phyloP scores from a whole-genome alignment of 441 rosid species.

The Eutrema salsugineum region DNA sequence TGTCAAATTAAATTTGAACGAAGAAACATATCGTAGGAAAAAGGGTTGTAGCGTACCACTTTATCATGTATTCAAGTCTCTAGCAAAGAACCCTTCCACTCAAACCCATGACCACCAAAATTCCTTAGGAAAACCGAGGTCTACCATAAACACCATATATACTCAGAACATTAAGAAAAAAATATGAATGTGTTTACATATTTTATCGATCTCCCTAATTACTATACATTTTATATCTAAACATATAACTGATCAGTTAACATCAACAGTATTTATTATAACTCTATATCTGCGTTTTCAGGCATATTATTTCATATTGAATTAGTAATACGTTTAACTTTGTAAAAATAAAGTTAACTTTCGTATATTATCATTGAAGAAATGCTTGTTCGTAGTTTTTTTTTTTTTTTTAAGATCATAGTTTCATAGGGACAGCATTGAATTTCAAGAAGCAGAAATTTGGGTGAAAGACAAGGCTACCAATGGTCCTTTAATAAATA shows the following conservation, averaged over 20 bases:
- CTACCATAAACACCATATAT: not conserved
- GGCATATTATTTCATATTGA: not conserved
- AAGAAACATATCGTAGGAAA: not conserved
- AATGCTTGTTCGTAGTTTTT: not conserved
- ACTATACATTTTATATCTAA: not conserved
- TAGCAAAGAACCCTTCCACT: not conserved
- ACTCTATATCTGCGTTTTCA: not conserved
- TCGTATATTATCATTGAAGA: not conserved
- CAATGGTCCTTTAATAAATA: conserved; percentile 10
- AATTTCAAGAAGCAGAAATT: not conserved
- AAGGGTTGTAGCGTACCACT: conserved; percentile 5
- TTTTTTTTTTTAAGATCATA: too few species aligned
- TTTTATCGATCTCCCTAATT: not conserved
- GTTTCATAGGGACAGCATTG: conserved; percentile 13
- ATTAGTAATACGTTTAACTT: not conserved
- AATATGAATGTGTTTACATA: not conserved
- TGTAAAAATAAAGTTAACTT: not conserved
- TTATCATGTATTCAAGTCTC: conserved; percentile 4
- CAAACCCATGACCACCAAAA: not conserved
- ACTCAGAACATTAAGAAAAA: not conserved
- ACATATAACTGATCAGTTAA: not conserved
- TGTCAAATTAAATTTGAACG: not conserved
- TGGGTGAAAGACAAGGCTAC: conserved; percentile 26
- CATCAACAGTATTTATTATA: not conserved
- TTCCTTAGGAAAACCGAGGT: not conserved